These are phyloP conservation scores for Alternaria infectoria DNA, from an alignment of 2,329 filamentous ascomycete genomes.

Conservation along the genomic window DNA sequence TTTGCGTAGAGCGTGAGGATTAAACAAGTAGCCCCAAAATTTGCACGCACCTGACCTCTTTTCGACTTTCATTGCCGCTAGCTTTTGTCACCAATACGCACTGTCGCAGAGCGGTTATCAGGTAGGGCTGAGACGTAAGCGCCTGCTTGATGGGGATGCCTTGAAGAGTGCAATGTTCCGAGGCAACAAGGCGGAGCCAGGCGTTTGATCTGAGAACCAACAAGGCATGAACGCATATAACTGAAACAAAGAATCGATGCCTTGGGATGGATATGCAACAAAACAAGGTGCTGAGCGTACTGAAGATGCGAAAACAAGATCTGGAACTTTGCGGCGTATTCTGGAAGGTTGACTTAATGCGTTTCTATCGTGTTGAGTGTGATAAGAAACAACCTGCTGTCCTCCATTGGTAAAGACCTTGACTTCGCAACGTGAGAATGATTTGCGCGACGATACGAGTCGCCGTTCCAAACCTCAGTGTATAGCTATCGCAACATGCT, in stretches of 20 bases:
- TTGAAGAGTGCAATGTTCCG: not conserved
- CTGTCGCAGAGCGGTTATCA: not conserved
- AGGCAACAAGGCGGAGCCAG: not conserved
- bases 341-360: not conserved
- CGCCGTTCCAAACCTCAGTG: not conserved
- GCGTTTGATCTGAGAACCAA: not conserved
- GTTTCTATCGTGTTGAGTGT: not conserved
- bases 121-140: not conserved
- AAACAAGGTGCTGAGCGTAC: not conserved
- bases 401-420: not conserved
- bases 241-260: not conserved
- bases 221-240: not conserved
- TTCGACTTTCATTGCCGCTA: not conserved
- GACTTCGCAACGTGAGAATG: not conserved
- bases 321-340: not conserved
- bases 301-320: not conserved
- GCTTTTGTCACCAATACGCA: not conserved
- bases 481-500: not conserved
- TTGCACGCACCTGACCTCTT: not conserved
- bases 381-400: not conserved
- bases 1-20: not conserved
- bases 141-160: not conserved
- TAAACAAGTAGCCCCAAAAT: not conserved
- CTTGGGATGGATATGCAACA: not conserved
- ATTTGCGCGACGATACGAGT: conserved; percentile 2